These are phyloP conservation scores for Metschnikowia proteae DNA, from an alignment of 805 yeast species.

Conservation along the genomic window DNA sequence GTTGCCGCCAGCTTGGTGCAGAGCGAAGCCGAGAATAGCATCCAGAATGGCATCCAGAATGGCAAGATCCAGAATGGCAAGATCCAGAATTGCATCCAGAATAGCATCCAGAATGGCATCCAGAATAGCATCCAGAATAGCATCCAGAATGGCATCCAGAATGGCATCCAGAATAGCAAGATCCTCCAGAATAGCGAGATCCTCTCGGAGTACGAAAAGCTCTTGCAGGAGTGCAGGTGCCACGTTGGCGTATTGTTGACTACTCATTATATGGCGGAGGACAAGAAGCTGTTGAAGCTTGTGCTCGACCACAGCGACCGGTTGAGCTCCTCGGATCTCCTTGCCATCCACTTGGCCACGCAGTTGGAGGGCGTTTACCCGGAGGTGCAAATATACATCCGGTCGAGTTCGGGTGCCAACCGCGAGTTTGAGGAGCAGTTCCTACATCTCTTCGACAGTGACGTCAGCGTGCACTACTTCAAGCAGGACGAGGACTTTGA, in stretches of 20 bases:
- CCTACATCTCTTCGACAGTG: conserved; percentile 6
- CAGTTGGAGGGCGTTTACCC: conserved; percentile 15
- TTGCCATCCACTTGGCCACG: conserved; percentile 27
- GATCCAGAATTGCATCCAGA: too few species aligned
- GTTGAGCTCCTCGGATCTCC: conserved; percentile 32
- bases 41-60: too few species aligned
- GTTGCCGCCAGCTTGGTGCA: conserved; percentile 11
- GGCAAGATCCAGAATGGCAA: too few species aligned
- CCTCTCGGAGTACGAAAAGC: conserved; percentile 22
- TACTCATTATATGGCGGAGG: conserved; percentile 5
- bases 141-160: too few species aligned
- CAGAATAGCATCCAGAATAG: too few species aligned
- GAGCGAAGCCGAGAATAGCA: conserved; percentile 12
- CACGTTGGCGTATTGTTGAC: conserved; percentile 33
- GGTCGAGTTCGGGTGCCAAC: conserved; percentile 12
- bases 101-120: too few species aligned
- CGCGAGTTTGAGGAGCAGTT: conserved; percentile 17
- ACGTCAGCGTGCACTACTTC: conserved; percentile 9
- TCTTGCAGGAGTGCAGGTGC: conserved; percentile 25
- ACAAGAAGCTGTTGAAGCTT: conserved; percentile 22
- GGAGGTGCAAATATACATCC: conserved; percentile 11
- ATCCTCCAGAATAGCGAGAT: neutral
- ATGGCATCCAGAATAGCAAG: conserved; percentile 6
- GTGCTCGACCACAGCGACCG: conserved; percentile 31
- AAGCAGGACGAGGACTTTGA: conserved; percentile 9